Evolutionary conservation across 1,284 basidiomycete species (phyloP).

Genomic region (Papiliotrema fonsecae): DNA sequence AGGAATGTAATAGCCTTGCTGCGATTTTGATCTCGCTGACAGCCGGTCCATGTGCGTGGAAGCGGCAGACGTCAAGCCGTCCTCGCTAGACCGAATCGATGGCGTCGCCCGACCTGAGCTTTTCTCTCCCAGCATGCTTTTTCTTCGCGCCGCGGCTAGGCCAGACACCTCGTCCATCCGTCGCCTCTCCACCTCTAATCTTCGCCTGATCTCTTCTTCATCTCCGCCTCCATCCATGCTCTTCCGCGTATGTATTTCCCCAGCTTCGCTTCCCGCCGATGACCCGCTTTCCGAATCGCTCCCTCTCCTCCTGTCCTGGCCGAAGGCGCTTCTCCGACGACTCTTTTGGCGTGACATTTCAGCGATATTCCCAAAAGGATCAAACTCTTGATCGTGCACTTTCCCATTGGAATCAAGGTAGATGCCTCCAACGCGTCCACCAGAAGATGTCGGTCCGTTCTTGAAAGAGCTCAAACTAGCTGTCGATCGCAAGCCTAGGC

Average conservation of each 20-base stretch:
- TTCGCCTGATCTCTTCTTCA: conserved; percentile 31
- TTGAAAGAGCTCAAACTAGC: conserved; percentile 21
- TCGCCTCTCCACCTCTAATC: conserved; percentile 37
- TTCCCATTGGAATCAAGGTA: conserved; percentile 43
- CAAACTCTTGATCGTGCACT: conserved; percentile 47
- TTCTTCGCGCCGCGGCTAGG: conserved; percentile 32
- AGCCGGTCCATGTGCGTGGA: conserved; percentile 6
- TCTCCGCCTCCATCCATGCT: conserved; percentile 16
- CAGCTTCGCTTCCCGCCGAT: conserved; percentile 12
- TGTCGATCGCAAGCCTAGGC: conserved; percentile 12
- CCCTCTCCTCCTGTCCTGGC: conserved; percentile 26
- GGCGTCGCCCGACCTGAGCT: conserved; percentile 32
- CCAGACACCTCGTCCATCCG: conserved; percentile 38
- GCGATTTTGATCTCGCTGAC: conserved; percentile 13
- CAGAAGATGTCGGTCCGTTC: background rate
- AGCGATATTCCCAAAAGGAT: conserved; percentile 44
- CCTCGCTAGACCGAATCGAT: conserved; percentile 24
- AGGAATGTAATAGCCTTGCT: conserved; percentile 25
- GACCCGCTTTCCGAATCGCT: conserved; percentile 16
- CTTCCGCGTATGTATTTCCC: background rate
- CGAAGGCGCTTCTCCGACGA: conserved; percentile 39
- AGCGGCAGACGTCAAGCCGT: conserved; percentile 13
- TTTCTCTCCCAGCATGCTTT: conserved; percentile 37
- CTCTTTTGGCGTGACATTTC: conserved; percentile 38
- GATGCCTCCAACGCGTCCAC: conserved; percentile 22